phyloP scores from a whole-genome alignment of 371 early-diverging fungal species.

The Saksenaea oblongispora region DNA sequence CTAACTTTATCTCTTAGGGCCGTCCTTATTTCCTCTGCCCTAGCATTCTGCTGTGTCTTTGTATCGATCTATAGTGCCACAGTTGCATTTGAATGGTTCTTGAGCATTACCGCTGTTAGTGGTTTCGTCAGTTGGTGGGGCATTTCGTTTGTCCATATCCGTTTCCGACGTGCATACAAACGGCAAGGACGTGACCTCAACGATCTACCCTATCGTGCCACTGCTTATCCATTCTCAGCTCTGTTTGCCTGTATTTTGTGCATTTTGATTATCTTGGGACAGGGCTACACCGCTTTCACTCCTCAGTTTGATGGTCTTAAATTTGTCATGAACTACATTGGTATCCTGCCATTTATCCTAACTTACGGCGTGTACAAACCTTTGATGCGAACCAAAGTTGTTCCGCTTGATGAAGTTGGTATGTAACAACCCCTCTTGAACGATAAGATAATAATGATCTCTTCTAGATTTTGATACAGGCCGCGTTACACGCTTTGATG shows the following conservation, averaged over 20 bases:
- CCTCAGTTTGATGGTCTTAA: slow-evolving; percentile 22
- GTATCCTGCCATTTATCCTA: slow-evolving; percentile 34
- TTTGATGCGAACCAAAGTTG: slow-evolving; percentile 46
- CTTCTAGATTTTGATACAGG: slow-evolving; percentile 31
- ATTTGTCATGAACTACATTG: slow-evolving; percentile 33
- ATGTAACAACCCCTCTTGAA: slow-evolving; percentile 1
- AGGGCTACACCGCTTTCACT: slow-evolving; percentile 34
- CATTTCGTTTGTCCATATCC: slow-evolving; percentile 69
- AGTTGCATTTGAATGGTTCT: slow-evolving; percentile 66
- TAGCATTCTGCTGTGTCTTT: slow-evolving; percentile 57
- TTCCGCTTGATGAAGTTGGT: slow-evolving; percentile 57
- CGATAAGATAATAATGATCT: not conserved
- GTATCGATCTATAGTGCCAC: slow-evolving; percentile 46
- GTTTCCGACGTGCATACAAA: slow-evolving; percentile 75
- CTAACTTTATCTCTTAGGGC: slow-evolving; percentile 19
- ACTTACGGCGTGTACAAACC: slow-evolving; percentile 44
- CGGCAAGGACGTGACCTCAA: slow-evolving; percentile 62
- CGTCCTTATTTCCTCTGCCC: slow-evolving; percentile 47
- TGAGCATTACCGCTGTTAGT: slow-evolving; percentile 66
- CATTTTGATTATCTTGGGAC: slow-evolving; percentile 54
- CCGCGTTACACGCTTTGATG: slow-evolving; percentile 32
- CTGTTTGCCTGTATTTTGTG: slow-evolving; percentile 45
- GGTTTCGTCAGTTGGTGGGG: slow-evolving; percentile 77
- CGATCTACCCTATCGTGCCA: slow-evolving; percentile 71
- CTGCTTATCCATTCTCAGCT: slow-evolving; percentile 65